Evolutionary conservation across 2,329 filamentous ascomycete genomes (phyloP), one percentile per base, ranked within the genome.

Genomic region (Fusarium praegraminearum): DNA sequence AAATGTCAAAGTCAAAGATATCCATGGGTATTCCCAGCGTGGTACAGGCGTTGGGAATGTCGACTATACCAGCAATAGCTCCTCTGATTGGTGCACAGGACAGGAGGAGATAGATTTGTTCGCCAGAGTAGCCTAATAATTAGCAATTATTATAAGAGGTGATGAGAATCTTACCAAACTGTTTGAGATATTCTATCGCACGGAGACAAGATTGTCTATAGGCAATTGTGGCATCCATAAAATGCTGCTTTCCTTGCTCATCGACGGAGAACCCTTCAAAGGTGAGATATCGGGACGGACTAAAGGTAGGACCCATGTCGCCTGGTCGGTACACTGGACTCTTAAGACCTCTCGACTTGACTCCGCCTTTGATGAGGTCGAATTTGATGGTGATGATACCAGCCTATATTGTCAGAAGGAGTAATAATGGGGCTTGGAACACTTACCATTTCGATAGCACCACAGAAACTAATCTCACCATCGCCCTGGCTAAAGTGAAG

Each of bases 1-100:
- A 87, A 71, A 97, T 95, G 77, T 97, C 94, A 79, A 98, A 97
- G 76, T 96, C 93, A 75, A 98, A 98, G 55, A 98, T 97, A 80
- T 97, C 94, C 85, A 97, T 93, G 1, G 94, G 94, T 56, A 97
- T 77, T 0, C 93, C 94, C 62, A 97, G 83, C 0, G 94, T 97
- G 6, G 94, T 97, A 76, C 94, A 97, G 1, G 92, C 93, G 77
- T 97, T 97, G 0, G 94, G 94, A 50, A 97, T 93, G 78, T 97
- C 93, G 11, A 97, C 94, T 59, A 97, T 91, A 0, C 94, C 94
- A 2, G 93, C 94, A 53, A 97, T 87, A 76, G 97, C 93, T 0
- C 94, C 94, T 78, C 97, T 92, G 7, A 97, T 87, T 0, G 94
- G 94, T 0, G 94, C 94, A 77, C 93, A 96, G 18, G 91, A 94